Conservation (phyloP, 768 basidiomycete species). For the Hygrophoropsis aurantiaca region DNA sequence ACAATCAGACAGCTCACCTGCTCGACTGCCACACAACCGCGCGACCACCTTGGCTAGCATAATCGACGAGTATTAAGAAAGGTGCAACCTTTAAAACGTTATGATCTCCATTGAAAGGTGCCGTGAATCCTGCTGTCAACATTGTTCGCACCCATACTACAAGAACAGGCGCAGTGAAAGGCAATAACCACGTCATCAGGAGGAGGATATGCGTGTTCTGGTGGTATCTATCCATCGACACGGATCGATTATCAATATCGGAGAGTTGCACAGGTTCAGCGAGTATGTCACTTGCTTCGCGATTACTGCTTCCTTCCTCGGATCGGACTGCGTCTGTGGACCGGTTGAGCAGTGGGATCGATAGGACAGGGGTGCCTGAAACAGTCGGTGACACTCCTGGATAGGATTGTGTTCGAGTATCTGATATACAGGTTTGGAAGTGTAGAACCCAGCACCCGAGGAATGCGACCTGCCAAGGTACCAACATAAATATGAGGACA, state of each 20-base stretch:
- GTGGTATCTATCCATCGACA: constrained; percentile 33
- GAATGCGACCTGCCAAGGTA: constrained; percentile 94
- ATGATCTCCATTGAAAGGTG: constrained; percentile 84
- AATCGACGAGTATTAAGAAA: constrained; percentile 63
- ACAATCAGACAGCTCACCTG: constrained; percentile 32
- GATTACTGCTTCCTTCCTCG: background rate
- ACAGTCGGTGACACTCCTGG: constrained; percentile 26
- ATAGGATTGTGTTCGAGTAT: constrained; percentile 10
- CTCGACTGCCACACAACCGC: constrained; percentile 32
- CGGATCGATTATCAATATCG: background rate
- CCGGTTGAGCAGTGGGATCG: constrained; percentile 18
- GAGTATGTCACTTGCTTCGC: background rate
- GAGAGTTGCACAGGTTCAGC: background rate
- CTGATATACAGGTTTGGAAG: constrained; percentile 57
- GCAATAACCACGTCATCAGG: constrained; percentile 80
- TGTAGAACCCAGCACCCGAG: constrained; percentile 83
- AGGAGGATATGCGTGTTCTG: constrained; percentile 65
- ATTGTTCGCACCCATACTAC: constrained; percentile 90
- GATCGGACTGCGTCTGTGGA: no score
- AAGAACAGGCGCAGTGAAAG: constrained; percentile 72
- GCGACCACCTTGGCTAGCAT: constrained; percentile 49
- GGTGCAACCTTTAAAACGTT: constrained; percentile 64
- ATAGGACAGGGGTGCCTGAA: constrained; percentile 19
- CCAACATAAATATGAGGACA: constrained; percentile 63
- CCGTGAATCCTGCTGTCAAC: constrained; percentile 72